Conservation (phyloP, 331 rosid species). For the Cydonia oblonga region DNA sequence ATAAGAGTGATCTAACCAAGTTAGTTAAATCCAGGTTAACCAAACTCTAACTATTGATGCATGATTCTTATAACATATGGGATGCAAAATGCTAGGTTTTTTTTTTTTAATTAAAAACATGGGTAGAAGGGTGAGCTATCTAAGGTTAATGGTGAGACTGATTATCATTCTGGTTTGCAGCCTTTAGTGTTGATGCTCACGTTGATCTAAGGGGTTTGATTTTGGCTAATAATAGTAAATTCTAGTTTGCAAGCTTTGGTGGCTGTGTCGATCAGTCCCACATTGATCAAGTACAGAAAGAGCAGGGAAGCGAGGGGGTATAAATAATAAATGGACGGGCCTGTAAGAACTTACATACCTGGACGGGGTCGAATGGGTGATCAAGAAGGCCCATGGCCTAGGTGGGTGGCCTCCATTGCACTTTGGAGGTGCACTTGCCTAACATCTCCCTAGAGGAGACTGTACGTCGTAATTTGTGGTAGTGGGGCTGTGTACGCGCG, state of each 20-base stretch:
- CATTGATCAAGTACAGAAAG: conserved; percentile 4
- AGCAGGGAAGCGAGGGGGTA: not conserved
- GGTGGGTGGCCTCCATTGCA: conserved; percentile 46
- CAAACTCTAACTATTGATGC: too few relatives aligned
- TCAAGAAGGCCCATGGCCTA: conserved; percentile 44
- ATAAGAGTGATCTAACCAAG: too few relatives aligned
- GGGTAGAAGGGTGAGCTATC: not conserved
- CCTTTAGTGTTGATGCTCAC: not conserved
- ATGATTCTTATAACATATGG: not conserved
- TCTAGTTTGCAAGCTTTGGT: not conserved
- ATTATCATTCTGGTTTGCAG: not conserved
- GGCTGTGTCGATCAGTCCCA: conserved; percentile 18
- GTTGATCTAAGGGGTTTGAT: not conserved
- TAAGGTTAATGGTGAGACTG: not conserved
- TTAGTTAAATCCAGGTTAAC: not conserved
- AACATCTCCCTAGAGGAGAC: conserved; percentile 39
- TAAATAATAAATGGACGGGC: not conserved
- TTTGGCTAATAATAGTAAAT: not conserved
- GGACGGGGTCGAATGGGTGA: conserved; percentile 49
- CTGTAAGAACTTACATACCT: not conserved
- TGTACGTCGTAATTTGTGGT: conserved; percentile 53
- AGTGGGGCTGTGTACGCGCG: conserved; percentile 52
- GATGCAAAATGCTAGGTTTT: not conserved
- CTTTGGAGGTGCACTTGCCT: conserved; percentile 34
- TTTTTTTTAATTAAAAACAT: too few relatives aligned